Conservation (phyloP, 176 grass and related monocot species). For the Eleusine indica region DNA sequence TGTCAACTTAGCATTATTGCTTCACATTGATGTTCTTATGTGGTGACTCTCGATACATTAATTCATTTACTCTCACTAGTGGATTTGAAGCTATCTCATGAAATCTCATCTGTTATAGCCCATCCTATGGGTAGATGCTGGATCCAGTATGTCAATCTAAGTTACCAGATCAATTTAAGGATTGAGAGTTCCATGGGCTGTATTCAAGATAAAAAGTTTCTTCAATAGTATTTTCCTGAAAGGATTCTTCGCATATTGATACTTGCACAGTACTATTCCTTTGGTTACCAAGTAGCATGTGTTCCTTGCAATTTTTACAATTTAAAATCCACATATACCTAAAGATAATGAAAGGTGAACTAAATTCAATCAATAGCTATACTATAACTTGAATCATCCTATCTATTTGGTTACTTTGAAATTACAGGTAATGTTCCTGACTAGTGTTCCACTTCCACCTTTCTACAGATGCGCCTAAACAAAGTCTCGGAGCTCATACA, state of each 20-base stretch:
- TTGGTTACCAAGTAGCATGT: slow-evolving; percentile 9
- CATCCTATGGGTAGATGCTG: slow-evolving; percentile 13
- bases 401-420: slow-evolving; percentile 5
- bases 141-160: not conserved
- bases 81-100: slow-evolving; percentile 18
- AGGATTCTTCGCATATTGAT: slow-evolving; percentile 19
- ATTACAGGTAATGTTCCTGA: slow-evolving; percentile 29
- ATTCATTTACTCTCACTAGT: not conserved
- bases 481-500: slow-evolving; percentile 99
- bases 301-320: slow-evolving; percentile 29
- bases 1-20: not conserved
- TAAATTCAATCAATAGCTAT: slow-evolving; percentile 19
- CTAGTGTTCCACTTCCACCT: not conserved
- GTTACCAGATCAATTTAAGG: slow-evolving; percentile 15
- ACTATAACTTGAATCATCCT: slow-evolving; percentile 7
- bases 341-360: not conserved
- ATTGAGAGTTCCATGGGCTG: not conserved
- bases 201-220: slow-evolving; percentile 16
- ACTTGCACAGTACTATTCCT: not conserved
- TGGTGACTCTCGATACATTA: slow-evolving; percentile 6
- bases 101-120: slow-evolving; percentile 32
- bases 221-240: not conserved
- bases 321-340: slow-evolving; percentile 10
- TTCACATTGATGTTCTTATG: slow-evolving; percentile 1
- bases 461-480: slow-evolving; percentile 87